Evolutionary conservation across 2,329 filamentous ascomycete species (phyloP).

Genomic region (Verticillium klebahnii): DNA sequence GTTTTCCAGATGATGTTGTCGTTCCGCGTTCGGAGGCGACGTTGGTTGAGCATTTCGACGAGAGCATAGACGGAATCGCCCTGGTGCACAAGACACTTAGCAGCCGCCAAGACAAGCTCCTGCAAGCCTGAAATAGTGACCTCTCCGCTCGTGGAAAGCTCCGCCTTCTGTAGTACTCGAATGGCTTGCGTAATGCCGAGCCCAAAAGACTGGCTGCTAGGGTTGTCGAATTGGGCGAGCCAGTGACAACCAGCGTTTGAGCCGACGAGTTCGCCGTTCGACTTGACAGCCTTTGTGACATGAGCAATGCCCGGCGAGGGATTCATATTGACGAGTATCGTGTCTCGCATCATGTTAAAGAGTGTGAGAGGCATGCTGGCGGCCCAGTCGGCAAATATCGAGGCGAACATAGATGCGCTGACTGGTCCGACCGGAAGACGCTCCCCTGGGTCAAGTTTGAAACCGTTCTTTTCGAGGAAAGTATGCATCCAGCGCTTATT

Average conservation of each 20-base stretch:
- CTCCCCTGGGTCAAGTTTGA: slow-evolving; percentile 15
- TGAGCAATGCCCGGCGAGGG: slow-evolving; percentile 15
- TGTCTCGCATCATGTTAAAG: slow-evolving; percentile 13
- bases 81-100: neutral
- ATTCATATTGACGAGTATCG: slow-evolving; percentile 16
- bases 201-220: neutral
- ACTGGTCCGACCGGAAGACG: slow-evolving; percentile 19
- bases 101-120: neutral
- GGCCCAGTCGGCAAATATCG: slow-evolving; percentile 10
- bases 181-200: slow-evolving; percentile 5
- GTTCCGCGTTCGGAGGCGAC: slow-evolving; percentile 1
- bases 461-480: slow-evolving; percentile 23
- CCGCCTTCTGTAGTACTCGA: neutral
- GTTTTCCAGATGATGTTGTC: slow-evolving; percentile 6
- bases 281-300: slow-evolving; percentile 18
- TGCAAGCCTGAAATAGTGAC: neutral
- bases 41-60: neutral
- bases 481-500: slow-evolving; percentile 25
- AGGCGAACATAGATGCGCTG: slow-evolving; percentile 5
- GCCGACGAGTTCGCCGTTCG: slow-evolving; percentile 15
- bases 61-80: neutral
- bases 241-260: slow-evolving; percentile 26
- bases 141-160: neutral
- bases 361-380: slow-evolving; percentile 12
- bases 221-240: slow-evolving; percentile 17